phyloP scores from a whole-genome alignment of 768 basidiomycete genomes.

The Hysterangium stoloniferum region DNA sequence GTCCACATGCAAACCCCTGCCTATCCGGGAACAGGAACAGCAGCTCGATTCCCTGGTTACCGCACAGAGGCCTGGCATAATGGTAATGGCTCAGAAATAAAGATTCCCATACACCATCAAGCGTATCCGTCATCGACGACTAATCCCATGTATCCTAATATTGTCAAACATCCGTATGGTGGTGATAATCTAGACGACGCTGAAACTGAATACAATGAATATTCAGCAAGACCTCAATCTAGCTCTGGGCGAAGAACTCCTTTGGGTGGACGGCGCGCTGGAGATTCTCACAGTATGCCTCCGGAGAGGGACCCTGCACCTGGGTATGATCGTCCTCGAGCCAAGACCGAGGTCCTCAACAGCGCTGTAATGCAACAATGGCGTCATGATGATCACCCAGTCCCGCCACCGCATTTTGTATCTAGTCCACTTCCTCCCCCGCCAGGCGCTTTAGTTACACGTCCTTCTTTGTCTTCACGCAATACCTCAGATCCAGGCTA shows the following conservation, averaged over 20 bases:
- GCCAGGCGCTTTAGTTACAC: background rate
- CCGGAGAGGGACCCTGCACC: conserved; percentile 44
- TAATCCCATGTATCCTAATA: background rate
- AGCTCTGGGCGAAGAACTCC: conserved; percentile 73
- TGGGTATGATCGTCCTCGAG: conserved; percentile 49
- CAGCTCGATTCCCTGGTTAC: conserved; percentile 25
- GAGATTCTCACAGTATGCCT: conserved; percentile 47
- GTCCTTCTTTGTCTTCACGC: conserved; percentile 10
- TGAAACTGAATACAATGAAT: conserved; percentile 75
- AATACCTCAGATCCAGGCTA: conserved; percentile 30
- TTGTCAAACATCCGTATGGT: conserved; percentile 10
- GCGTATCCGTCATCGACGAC: background rate
- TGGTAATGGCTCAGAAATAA: background rate
- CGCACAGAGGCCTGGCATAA: conserved; percentile 31
- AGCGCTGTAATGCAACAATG: conserved; percentile 59
- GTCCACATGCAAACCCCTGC: conserved; percentile 24
- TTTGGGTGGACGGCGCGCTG: conserved; percentile 47
- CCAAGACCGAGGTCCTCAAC: conserved; percentile 61
- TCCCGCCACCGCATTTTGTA: conserved; percentile 26
- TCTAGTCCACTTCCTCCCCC: conserved; percentile 8
- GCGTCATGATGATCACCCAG: conserved; percentile 42
- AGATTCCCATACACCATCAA: background rate
- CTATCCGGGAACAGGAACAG: conserved; percentile 29
- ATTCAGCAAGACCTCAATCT: conserved; percentile 39
- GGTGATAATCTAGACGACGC: conserved; percentile 54